A percentile compares a stretch with the other conserved stretches of the same genome.
Conservation (phyloP, 2,329 filamentous ascomycete species). For the Phoma herbarum region DNA sequence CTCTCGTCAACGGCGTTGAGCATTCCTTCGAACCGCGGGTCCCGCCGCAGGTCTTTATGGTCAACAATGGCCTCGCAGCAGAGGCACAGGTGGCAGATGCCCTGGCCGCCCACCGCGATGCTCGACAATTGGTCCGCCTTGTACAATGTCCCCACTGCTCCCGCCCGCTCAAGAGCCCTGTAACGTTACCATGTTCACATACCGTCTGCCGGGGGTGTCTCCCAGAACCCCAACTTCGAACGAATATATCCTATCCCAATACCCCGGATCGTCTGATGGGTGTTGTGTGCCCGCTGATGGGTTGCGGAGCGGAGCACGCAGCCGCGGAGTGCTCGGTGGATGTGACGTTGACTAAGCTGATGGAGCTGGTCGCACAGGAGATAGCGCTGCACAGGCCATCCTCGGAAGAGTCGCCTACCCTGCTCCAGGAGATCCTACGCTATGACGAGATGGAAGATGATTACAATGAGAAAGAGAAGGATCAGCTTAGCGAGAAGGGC, state of each 20-base stretch:
- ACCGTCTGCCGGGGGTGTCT: slow-evolving; percentile 79
- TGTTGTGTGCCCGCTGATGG: slow-evolving; percentile 75
- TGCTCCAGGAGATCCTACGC: slow-evolving; percentile 55
- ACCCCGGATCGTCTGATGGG: slow-evolving; percentile 71
- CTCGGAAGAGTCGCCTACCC: slow-evolving; percentile 45
- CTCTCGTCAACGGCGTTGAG: slow-evolving; percentile 44
- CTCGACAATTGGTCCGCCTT: slow-evolving; percentile 72
- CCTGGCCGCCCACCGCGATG: slow-evolving; percentile 63
- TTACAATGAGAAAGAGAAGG: slow-evolving; percentile 53
- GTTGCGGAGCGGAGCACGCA: slow-evolving; percentile 76
- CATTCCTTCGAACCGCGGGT: slow-evolving; percentile 42
- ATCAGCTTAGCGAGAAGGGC: slow-evolving; percentile 23
- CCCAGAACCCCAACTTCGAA: slow-evolving; percentile 69
- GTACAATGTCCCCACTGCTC: slow-evolving; percentile 82
- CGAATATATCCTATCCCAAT: slow-evolving; percentile 80
- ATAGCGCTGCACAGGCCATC: slow-evolving; percentile 55
- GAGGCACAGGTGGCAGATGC: slow-evolving; percentile 48
- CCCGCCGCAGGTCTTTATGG: slow-evolving; percentile 53
- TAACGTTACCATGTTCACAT: slow-evolving; percentile 83
- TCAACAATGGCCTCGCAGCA: slow-evolving; percentile 46
- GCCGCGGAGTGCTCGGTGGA: slow-evolving; percentile 79
- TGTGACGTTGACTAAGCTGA: slow-evolving; percentile 77
- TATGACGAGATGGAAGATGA: slow-evolving; percentile 41
- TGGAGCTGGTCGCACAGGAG: slow-evolving; percentile 62
- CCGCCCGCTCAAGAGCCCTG: slow-evolving; percentile 70